These are phyloP conservation scores for Trichophyton equinum DNA, from an alignment of 2,329 filamentous ascomycete genomes.

Conservation along the genomic window DNA sequence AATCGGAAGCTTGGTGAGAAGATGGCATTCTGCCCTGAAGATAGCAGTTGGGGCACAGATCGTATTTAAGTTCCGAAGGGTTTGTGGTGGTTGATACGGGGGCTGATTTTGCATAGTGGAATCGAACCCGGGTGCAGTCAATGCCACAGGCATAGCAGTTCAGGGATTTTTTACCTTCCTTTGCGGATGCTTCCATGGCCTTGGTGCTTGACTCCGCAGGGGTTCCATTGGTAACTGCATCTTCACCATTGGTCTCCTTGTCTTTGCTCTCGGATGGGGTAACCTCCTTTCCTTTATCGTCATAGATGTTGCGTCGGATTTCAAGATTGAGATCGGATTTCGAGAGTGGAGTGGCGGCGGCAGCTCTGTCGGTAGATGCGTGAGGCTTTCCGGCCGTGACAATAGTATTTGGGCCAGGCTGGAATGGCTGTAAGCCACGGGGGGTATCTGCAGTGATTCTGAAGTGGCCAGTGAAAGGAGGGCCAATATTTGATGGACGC, in stretches of 20 bases:
- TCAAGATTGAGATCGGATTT: conserved; percentile 86
- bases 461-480: conserved; percentile 96
- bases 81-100: conserved; percentile 45
- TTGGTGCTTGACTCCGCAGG: conserved; percentile 51
- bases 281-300: conserved; percentile 77
- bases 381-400: conserved; percentile 49
- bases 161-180: conserved; percentile 52
- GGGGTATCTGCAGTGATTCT: conserved; percentile 91
- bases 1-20: conserved; percentile 67
- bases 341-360: conserved; percentile 49
- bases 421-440: conserved; percentile 85
- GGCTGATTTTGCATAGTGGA: conserved; percentile 54
- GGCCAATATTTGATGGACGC: conserved; percentile 85
- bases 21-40: conserved; percentile 70
- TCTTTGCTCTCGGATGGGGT: conserved; percentile 54
- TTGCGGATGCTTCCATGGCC: conserved; percentile 47
- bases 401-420: conserved; percentile 68
- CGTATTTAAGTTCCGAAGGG: conserved; percentile 55
- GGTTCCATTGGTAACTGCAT: conserved; percentile 51
- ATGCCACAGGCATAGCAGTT: conserved; percentile 87
- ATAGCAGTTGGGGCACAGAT: conserved; percentile 85
- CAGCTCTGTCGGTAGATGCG: conserved; percentile 57
- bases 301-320: conserved; percentile 88
- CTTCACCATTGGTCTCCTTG: conserved; percentile 57
- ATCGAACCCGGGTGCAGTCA: conserved; percentile 65